Base-by-base conservation (phyloP, 768 basidiomycete species). In the Tulasnella sp. region DNA sequence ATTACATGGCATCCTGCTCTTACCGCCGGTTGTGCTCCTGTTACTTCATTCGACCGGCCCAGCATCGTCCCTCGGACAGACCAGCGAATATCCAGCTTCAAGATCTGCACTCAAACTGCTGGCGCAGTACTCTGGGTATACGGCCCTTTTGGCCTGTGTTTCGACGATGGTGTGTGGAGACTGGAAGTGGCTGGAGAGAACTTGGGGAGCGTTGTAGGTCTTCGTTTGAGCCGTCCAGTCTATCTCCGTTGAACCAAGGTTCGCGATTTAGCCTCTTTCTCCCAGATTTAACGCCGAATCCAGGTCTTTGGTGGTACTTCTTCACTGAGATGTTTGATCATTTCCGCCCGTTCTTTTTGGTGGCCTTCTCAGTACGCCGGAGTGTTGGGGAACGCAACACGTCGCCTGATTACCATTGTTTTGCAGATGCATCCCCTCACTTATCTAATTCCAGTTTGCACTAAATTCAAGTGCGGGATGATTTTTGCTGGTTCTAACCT, bases 321-420 rank as follows among this genome's bases (percentile, higher is more conserved):
- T 98, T 99, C 84, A 98, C 95, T 14, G 97, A 99, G 82, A 98
- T 98, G 93, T 99, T 99, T 79, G 97, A 98, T 81, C 93, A 99
- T 81, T 99, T 98, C 86, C 86, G 97, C 38, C 89, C 91, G 4
- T 98, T 98, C 84, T 99, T 97, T 86, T 85, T 98, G 39, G 91
- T 96, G 87, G 93, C 93, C 22, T 99, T 98, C 83, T 93, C 91
- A 22, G 96, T 96, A 79, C 68, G 91, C 74, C 54, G 17, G 37
- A n/a, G 38, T 45, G 39, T 36, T 17, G n/a, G 38, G 29, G 2
- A 1, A 7, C 14, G n/a, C 2, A 15, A n/a, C 29, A 34, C 19
- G 31, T 49, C 34, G 37, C 39, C 64, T 70, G 36, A 75, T 67
- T 11, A 38, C 38, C 25, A 11, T 22, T 36, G 14, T 72, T 42